A percentile compares a stretch with the other conserved stretches of the same genome.
These are phyloP conservation scores for Selaginella tamariscina DNA, from an alignment of 75 land plant species.

Conservation along the genomic window DNA sequence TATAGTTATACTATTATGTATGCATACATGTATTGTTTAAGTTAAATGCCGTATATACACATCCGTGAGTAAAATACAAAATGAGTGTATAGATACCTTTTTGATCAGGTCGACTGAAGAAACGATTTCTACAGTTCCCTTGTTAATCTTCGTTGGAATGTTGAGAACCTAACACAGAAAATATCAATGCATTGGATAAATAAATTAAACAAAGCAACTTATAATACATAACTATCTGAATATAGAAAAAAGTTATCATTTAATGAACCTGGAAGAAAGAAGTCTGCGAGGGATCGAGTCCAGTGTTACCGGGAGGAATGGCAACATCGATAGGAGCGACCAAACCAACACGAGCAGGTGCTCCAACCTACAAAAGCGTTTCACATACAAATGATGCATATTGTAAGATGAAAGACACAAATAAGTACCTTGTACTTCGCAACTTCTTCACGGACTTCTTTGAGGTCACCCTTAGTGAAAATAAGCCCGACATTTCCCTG, in stretches of 20 bases:
- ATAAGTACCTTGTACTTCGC: slow-evolving; percentile 32
- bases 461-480: slow-evolving; percentile 39
- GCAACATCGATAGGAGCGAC: slow-evolving; percentile 7
- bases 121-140: slow-evolving; percentile 12
- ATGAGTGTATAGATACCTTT: too few species aligned
- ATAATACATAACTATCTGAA: too few species aligned
- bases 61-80: too few species aligned
- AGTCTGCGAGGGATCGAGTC: slow-evolving; percentile 8
- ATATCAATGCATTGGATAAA: background rate
- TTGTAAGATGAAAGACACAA: background rate
- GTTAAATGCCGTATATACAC: too few species aligned
- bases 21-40: too few species aligned
- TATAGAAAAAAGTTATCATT: background rate
- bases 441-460: slow-evolving; percentile 38
- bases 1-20: too few species aligned
- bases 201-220: background rate
- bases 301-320: slow-evolving; percentile 9
- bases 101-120: slow-evolving; percentile 4
- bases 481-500: slow-evolving; percentile 37
- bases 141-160: slow-evolving; percentile 12
- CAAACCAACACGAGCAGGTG: slow-evolving; percentile 11
- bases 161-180: slow-evolving; percentile 6
- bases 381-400: background rate
- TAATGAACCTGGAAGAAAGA: slow-evolving; percentile 10
- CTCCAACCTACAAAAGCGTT: background rate